A percentile compares a stretch with the other conserved stretches of the same genome.
These are phyloP conservation scores for Diaporthe citrichinensis DNA, from an alignment of 2,329 filamentous ascomycete genomes.

Conservation along the genomic window DNA sequence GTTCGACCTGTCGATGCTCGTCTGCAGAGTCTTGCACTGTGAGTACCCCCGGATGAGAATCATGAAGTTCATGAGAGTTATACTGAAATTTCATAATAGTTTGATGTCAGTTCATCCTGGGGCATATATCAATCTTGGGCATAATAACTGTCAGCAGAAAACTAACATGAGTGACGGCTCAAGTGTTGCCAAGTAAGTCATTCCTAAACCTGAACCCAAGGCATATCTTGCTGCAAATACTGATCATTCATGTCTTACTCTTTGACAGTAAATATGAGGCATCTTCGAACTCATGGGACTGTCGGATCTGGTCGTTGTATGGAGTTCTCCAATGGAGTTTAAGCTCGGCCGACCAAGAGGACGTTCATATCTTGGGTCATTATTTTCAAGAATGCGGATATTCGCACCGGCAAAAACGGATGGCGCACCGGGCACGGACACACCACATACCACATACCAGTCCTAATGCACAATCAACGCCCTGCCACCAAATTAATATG, in stretches of 20 bases:
- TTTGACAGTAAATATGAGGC: not conserved
- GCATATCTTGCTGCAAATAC: not conserved
- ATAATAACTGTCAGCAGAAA: not conserved
- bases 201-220: not conserved
- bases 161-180: not conserved
- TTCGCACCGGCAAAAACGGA: no score
- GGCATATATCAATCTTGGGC: not conserved
- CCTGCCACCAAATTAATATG: no score
- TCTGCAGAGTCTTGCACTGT: constrained; percentile 41
- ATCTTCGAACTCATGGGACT: not conserved
- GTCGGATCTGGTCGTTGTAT: not conserved
- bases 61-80: not conserved
- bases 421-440: no score
- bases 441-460: no score
- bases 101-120: not conserved
- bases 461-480: no score
- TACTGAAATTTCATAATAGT: not conserved
- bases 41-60: not conserved
- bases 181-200: not conserved
- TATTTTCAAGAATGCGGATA: no score
- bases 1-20: constrained; percentile 38
- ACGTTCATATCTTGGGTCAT: not conserved
- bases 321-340: constrained; percentile 20
- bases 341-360: constrained; percentile 2
- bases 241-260: not conserved